Evolutionary conservation across 2,329 filamentous ascomycete species (phyloP).

Genomic region (Aspergillus udagawae): DNA sequence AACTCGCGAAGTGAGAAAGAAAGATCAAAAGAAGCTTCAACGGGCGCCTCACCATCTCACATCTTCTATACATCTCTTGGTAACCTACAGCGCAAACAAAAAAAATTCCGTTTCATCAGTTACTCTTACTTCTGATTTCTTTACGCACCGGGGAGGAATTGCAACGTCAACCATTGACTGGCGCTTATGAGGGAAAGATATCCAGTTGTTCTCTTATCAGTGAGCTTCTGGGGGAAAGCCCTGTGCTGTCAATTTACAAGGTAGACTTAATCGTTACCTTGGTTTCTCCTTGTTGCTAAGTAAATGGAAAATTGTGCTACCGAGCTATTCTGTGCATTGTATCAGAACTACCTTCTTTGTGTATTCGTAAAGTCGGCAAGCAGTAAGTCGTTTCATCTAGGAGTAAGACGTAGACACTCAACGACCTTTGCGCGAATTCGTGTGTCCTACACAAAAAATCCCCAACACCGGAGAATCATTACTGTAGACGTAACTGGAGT

Average conservation of each 20-base stretch:
- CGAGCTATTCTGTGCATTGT: slow-evolving; percentile 21
- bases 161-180: slow-evolving; percentile 54
- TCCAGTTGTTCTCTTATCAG: slow-evolving; percentile 50
- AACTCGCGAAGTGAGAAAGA: slow-evolving; percentile 26
- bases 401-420: neutral
- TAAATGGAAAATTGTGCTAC: slow-evolving; percentile 33
- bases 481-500: slow-evolving; percentile 9
- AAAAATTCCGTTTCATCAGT: slow-evolving; percentile 18
- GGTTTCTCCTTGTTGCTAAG: slow-evolving; percentile 40
- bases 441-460: neutral
- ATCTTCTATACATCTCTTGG: slow-evolving; percentile 26
- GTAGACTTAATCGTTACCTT: slow-evolving; percentile 87
- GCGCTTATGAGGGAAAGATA: slow-evolving; percentile 99
- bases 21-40: slow-evolving; percentile 28
- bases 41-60: slow-evolving; percentile 22
- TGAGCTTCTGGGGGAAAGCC: slow-evolving; percentile 81
- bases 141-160: slow-evolving; percentile 34
- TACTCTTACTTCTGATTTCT: slow-evolving; percentile 24
- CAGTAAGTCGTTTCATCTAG: neutral
- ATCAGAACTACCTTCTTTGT: slow-evolving; percentile 8
- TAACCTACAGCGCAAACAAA: slow-evolving; percentile 15
- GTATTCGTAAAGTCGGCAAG: neutral
- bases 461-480: slow-evolving; percentile 3
- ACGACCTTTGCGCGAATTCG: neutral
- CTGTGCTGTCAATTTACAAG: slow-evolving; percentile 76